phyloP scores from a whole-genome alignment of 495 filamentous ascomycete genomes.

The Lichenothelia convexa region DNA sequence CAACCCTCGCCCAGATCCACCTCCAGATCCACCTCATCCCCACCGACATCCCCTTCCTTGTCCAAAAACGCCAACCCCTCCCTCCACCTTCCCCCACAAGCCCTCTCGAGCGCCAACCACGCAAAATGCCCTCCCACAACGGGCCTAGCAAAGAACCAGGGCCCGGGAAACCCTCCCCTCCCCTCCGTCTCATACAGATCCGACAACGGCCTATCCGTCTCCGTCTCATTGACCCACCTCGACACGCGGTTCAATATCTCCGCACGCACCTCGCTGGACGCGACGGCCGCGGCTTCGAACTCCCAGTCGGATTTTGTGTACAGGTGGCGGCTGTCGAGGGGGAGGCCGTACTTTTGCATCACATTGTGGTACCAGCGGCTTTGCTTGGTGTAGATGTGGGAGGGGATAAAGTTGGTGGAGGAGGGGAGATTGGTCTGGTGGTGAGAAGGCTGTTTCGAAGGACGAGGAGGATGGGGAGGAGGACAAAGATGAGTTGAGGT shows the following conservation, averaged over 20 bases:
- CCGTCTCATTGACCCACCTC: constrained; percentile 24
- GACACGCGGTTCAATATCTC: constrained; percentile 20
- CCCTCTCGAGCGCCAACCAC: constrained; percentile 23
- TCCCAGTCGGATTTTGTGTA: constrained; percentile 28
- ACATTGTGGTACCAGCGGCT: constrained; percentile 19
- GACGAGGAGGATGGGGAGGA: neutral
- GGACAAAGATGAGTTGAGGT: constrained; percentile 6
- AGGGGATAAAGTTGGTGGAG: constrained; percentile 22
- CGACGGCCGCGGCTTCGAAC: constrained; percentile 24
- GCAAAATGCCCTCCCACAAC: constrained; percentile 25
- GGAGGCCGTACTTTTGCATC: constrained; percentile 25
- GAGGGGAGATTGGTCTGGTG: constrained; percentile 1
- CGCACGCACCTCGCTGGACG: constrained; percentile 12
- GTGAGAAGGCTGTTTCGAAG: neutral
- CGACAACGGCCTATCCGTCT: constrained; percentile 21
- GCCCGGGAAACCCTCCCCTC: constrained; percentile 20
- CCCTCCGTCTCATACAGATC: constrained; percentile 25
- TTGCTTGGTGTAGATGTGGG: constrained; percentile 22
- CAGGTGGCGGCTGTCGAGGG: constrained; percentile 25
- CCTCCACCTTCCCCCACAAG: constrained; percentile 13
- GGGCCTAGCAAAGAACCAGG: constrained; percentile 22
- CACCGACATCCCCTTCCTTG: neutral
- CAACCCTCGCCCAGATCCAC: too few species aligned
- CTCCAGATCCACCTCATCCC: constrained; percentile 1
- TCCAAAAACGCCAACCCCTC: constrained; percentile 3